Percentiles rank a stretch among this genome's conserved stretches.
These are phyloP conservation scores for Zygoascus ofunaensis DNA, from an alignment of 805 yeast genomes.

Conservation along the genomic window DNA sequence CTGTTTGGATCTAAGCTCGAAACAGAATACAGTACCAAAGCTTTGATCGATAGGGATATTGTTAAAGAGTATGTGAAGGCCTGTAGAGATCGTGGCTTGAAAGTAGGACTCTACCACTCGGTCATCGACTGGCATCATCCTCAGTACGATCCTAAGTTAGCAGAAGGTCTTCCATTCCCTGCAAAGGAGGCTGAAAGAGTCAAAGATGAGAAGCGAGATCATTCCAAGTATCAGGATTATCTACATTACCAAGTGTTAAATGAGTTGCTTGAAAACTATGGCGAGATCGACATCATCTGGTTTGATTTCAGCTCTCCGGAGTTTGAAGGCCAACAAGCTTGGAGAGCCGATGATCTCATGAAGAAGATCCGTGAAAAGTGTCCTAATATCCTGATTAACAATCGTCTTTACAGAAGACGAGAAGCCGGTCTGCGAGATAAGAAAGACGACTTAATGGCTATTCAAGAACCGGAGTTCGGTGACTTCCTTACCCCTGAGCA, in stretches of 20 bases:
- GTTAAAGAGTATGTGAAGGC: slow-evolving; percentile 8
- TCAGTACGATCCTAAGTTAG: slow-evolving; percentile 8
- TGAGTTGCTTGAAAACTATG: slow-evolving; percentile 13
- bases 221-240: slow-evolving; percentile 9
- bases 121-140: slow-evolving; percentile 17
- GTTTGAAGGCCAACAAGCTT: slow-evolving; percentile 14
- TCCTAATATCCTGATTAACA: slow-evolving; percentile 11
- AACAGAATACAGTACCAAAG: slow-evolving; percentile 5
- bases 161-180: slow-evolving; percentile 11
- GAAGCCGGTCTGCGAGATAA: slow-evolving; percentile 12
- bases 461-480: slow-evolving; percentile 11
- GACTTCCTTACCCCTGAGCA: slow-evolving; percentile 16
- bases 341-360: slow-evolving; percentile 10
- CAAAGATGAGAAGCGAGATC: slow-evolving; percentile 7
- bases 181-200: slow-evolving; percentile 8
- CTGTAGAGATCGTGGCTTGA: slow-evolving; percentile 9
- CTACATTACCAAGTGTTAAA: slow-evolving; percentile 11
- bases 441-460: slow-evolving; percentile 9
- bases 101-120: slow-evolving; percentile 14
- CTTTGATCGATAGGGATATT: slow-evolving; percentile 9
- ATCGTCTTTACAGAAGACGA: slow-evolving; percentile 11
- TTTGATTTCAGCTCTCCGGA: slow-evolving; percentile 12
- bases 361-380: slow-evolving; percentile 6
- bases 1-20: slow-evolving; percentile 8
- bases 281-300: slow-evolving; percentile 12